Evolutionary conservation across 2,329 filamentous ascomycete genomes (phyloP).

Genomic region (Bretziella fagacearum): DNA sequence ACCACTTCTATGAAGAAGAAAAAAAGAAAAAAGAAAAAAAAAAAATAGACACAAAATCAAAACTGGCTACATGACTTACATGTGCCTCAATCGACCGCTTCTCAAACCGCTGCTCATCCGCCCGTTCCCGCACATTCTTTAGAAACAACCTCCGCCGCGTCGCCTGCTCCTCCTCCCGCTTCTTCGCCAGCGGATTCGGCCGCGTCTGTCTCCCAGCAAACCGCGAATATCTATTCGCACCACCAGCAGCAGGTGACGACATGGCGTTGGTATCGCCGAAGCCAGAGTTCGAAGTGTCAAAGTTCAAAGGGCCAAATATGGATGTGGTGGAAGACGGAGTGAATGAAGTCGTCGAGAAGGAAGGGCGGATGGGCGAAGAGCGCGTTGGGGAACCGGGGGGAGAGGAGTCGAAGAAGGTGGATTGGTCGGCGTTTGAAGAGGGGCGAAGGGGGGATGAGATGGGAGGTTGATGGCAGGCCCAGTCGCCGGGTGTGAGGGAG

Average conservation of each 20-base stretch:
- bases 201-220: conserved; percentile 40
- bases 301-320: conserved; percentile 1
- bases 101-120: conserved; percentile 43
- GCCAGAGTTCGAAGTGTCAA: background rate
- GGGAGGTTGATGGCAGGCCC: conserved; percentile 22
- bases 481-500: conserved; percentile 26
- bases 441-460: conserved; percentile 42
- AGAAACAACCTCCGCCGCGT: conserved; percentile 51
- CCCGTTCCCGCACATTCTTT: conserved; percentile 43
- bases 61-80: conserved; percentile 18
- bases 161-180: conserved; percentile 45
- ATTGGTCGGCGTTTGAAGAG: conserved; percentile 27
- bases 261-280: background rate
- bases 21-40: background rate
- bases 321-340: background rate
- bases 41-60: too few species aligned
- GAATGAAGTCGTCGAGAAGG: conserved; percentile 15
- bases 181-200: conserved; percentile 44
- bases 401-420: conserved; percentile 7
- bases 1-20: background rate
- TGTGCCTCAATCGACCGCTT: conserved; percentile 45
- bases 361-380: conserved; percentile 18
- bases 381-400: conserved; percentile 6
- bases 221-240: conserved; percentile 22
- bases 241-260: conserved; percentile 5